Base-by-base conservation (phyloP, 805 yeast species). In the Metschnikowia kofuensis region DNA sequence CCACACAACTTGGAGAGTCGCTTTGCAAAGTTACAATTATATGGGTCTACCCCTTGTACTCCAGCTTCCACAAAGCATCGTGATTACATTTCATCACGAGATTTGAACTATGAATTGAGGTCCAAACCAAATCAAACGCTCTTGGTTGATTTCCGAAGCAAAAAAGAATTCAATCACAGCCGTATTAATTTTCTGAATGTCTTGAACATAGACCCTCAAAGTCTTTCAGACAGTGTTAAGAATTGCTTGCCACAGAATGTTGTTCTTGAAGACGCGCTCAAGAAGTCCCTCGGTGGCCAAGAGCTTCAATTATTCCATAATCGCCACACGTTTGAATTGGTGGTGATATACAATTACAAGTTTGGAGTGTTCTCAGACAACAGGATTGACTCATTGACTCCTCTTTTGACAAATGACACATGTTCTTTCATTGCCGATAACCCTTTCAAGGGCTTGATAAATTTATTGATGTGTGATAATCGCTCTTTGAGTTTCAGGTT, bases 81-180 rank as follows among this genome's bases (percentile, higher is more conserved):
- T 32, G 60, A 57, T 32, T 38, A 35, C 38, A 36, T 57, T 9
- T 43, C 61, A 3, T 47, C 53, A 9, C 32, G 38, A 9, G 52
- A 48, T 8, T 42, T 57, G 14, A 48, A 54, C n/a, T 30, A 13
- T n/a, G 11, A 48, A 4, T 31, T 57, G 13, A 43, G 59, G 14
- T 32, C 40, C 5, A 26, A 38, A 11, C 41, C 56, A 1, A 21
- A 31, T 12, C 40, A 29, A 31, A 36, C 85, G 0, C 69, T 91
- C n/a, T 52, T 91, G 10, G 76, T 92, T 7, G 98, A 92, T 63
- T 76, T 83, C 38, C 72, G 97, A 55, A 70, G 84, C 14, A 71
- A 84, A 36, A 71, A 70, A 15, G 83, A 80, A 35, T 90, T 77
- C 60, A 78, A 80, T 41, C 68, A 70, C 38, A 78, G 79, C 42